phyloP scores from a whole-genome alignment of 352 stramenopile species.

The Globisporangium irregulare region DNA sequence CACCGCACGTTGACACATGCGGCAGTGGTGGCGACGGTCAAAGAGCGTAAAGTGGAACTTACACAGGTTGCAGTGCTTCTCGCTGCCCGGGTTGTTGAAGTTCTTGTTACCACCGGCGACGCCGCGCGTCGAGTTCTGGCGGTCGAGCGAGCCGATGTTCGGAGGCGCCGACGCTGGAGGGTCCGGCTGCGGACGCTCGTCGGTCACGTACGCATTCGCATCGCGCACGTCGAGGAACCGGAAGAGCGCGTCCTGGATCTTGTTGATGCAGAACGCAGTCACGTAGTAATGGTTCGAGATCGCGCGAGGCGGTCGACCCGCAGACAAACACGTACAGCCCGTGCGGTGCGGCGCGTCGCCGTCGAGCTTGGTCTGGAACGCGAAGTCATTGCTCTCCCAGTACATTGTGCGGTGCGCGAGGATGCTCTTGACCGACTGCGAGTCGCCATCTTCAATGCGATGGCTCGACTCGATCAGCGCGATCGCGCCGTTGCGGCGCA shows the following conservation, averaged over 20 bases:
- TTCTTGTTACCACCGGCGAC: constrained; percentile 34
- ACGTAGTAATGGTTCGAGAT: constrained; percentile 89
- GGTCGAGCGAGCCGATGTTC: constrained; percentile 38
- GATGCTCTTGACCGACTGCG: constrained; percentile 84
- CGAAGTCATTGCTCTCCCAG: constrained; percentile 82
- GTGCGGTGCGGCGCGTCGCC: constrained; percentile 81
- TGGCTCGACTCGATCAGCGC: constrained; percentile 86
- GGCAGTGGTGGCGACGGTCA: constrained; percentile 85
- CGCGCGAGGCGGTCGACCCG: constrained; percentile 55
- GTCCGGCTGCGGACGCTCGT: constrained; percentile 63
- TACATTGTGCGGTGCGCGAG: constrained; percentile 88
- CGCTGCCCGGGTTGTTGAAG: constrained; percentile 68
- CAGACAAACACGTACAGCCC: constrained; percentile 79
- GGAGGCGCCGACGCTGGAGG: constrained; percentile 52
- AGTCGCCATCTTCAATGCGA: constrained; percentile 82
- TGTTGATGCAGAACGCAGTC: constrained; percentile 86
- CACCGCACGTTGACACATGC: constrained; percentile 86
- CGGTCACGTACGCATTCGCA: constrained; percentile 73
- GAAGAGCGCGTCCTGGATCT: constrained; percentile 85
- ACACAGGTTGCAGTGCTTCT: constrained; percentile 89
- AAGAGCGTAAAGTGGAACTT: constrained; percentile 90
- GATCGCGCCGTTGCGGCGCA: constrained; percentile 84
- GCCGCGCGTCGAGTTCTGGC: constrained; percentile 44
- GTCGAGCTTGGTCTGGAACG: constrained; percentile 74
- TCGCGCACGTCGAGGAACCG: constrained; percentile 79